Percentiles rank a stretch among this genome's conserved stretches.
Evolutionary conservation across 2,329 filamentous ascomycete species (phyloP).

Genomic region (Sclerotinia spermophila): DNA sequence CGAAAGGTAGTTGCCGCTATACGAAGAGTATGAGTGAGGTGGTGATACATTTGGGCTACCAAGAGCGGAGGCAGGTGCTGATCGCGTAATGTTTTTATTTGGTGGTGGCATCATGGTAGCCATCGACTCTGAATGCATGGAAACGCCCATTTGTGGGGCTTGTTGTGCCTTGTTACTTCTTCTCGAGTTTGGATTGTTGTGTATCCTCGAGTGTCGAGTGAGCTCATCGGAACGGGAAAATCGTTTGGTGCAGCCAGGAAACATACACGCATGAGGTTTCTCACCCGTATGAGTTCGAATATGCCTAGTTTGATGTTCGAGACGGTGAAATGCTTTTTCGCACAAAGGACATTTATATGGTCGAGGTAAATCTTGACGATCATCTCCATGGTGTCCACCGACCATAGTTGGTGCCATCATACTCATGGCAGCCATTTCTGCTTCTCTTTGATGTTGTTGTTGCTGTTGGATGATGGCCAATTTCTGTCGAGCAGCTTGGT

Average conservation of each 20-base stretch:
- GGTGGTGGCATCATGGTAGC: constrained; percentile 75
- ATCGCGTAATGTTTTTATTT: constrained; percentile 77
- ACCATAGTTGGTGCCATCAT: constrained; percentile 35
- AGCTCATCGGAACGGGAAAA: constrained; percentile 96
- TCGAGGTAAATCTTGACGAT: constrained; percentile 70
- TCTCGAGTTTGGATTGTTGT: constrained; percentile 97
- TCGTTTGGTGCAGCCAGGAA: constrained; percentile 92
- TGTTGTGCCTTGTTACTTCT: constrained; percentile 77
- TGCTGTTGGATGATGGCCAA: constrained; percentile 36
- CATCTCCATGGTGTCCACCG: constrained; percentile 36
- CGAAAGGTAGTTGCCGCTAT: constrained; percentile 50
- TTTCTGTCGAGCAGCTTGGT: constrained; percentile 34
- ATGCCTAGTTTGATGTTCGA: constrained; percentile 88
- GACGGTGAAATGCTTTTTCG: constrained; percentile 96
- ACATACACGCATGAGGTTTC: constrained; percentile 95
- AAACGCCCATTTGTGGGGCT: constrained; percentile 45
- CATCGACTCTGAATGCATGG: constrained; percentile 49
- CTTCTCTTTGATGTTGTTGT: constrained; percentile 34
- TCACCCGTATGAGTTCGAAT: constrained; percentile 97
- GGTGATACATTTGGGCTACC: constrained; percentile 95
- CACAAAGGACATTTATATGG: constrained; percentile 98
- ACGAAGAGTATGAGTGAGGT: constrained; percentile 81
- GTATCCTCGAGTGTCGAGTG: constrained; percentile 94
- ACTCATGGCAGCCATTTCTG: constrained; percentile 51
- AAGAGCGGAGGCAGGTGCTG: constrained; percentile 80